Evolutionary conservation across 495 filamentous ascomycete genomes (phyloP).

Genomic region (Podospora fimiseda): DNA sequence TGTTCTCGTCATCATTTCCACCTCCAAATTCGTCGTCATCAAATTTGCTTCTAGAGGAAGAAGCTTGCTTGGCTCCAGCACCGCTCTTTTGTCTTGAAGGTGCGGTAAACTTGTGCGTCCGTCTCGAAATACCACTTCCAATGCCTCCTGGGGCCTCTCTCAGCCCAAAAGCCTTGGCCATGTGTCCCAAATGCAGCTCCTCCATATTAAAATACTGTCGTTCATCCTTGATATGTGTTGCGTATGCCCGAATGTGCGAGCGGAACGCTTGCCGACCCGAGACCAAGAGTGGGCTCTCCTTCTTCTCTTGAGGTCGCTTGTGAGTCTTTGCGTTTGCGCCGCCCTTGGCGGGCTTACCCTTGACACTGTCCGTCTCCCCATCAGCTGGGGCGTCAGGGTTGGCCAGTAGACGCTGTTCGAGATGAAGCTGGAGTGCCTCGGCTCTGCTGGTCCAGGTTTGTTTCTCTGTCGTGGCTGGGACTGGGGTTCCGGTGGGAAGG

Average conservation of each 20-base stretch:
- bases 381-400: constrained; percentile 12
- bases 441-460: constrained; percentile 40
- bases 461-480: constrained; percentile 14
- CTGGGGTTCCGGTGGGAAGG: constrained; percentile 22
- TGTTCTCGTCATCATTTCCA: constrained; percentile 55
- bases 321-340: neutral
- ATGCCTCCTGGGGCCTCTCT: constrained; percentile 85
- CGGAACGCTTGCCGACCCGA: constrained; percentile 77
- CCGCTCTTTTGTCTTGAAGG: constrained; percentile 3
- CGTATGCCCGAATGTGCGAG: constrained; percentile 88
- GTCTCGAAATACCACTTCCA: constrained; percentile 37
- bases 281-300: constrained; percentile 46
- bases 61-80: constrained; percentile 7
- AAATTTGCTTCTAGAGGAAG: constrained; percentile 19
- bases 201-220: constrained; percentile 82
- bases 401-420: constrained; percentile 42
- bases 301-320: neutral
- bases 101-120: constrained; percentile 27
- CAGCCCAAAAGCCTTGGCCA: constrained; percentile 87
- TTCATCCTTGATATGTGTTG: constrained; percentile 83
- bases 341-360: constrained; percentile 19
- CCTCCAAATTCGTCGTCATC: constrained; percentile 35
- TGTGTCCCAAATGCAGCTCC: constrained; percentile 80
- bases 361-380: constrained; percentile 6
- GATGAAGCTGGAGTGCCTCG: constrained; percentile 43